These are phyloP conservation scores for Lachnellula hyalina DNA, from an alignment of 2,329 filamentous ascomycete genomes.

Conservation along the genomic window DNA sequence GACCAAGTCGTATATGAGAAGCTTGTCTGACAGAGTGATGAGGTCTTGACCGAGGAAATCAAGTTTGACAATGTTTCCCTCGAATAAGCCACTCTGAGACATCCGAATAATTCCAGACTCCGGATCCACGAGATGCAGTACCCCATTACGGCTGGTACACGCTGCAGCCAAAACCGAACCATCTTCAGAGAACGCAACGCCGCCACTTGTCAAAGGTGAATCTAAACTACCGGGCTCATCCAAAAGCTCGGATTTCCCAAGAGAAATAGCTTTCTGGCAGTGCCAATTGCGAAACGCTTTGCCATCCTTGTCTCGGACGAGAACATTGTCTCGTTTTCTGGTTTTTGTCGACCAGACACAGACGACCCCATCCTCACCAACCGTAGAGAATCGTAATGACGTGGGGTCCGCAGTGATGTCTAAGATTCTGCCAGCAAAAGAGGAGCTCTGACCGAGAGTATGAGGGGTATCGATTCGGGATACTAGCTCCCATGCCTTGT, in stretches of 20 bases:
- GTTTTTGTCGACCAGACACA: slow-evolving; percentile 76
- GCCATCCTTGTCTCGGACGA: slow-evolving; percentile 52
- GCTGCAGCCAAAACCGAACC: slow-evolving; percentile 75
- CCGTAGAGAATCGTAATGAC: slow-evolving; percentile 70
- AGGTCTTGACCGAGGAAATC: slow-evolving; percentile 69
- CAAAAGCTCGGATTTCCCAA: slow-evolving; percentile 38
- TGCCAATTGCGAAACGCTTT: slow-evolving; percentile 68
- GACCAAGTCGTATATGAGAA: slow-evolving; percentile 81
- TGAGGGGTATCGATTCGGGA: slow-evolving; percentile 84
- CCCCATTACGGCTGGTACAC: slow-evolving; percentile 50
- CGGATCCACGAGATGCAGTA: slow-evolving; percentile 73
- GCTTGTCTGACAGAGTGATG: slow-evolving; percentile 65
- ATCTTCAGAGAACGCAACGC: slow-evolving; percentile 75
- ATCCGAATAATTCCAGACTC: slow-evolving; percentile 60
- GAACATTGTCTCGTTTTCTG: slow-evolving; percentile 62
- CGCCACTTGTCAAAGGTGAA: slow-evolving; percentile 42
- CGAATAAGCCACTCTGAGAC: slow-evolving; percentile 63
- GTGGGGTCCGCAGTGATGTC: slow-evolving; percentile 67
- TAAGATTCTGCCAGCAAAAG: slow-evolving; percentile 54
- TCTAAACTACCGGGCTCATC: slow-evolving; percentile 25
- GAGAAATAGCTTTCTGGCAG: slow-evolving; percentile 54
- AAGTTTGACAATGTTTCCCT: slow-evolving; percentile 59
- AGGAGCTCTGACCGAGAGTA: slow-evolving; percentile 46
- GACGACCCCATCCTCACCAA: slow-evolving; percentile 74
- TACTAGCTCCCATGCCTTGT: slow-evolving; percentile 65